A percentile compares a stretch with the other conserved stretches of the same genome.
phyloP scores from a whole-genome alignment of 139 green algal genomes.

The Chlorella vulgaris region DNA sequence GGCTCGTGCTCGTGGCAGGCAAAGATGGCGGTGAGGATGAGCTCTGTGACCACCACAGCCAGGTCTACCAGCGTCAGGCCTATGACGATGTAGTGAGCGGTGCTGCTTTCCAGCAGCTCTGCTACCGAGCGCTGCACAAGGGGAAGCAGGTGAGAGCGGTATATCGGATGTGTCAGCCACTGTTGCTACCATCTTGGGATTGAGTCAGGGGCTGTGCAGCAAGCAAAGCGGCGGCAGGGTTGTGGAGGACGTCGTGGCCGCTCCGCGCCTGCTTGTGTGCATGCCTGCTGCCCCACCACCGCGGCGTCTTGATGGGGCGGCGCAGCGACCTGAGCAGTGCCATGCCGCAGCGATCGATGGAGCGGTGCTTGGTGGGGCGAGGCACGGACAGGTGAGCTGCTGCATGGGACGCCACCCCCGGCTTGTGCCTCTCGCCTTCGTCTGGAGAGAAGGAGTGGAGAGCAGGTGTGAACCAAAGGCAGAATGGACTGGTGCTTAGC shows the following conservation, averaged over 20 bases:
- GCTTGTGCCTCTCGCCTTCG: constrained; percentile 1
- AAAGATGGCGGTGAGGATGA: constrained; percentile 26
- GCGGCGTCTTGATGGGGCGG: background rate
- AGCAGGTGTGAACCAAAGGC: background rate
- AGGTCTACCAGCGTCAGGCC: constrained; percentile 31
- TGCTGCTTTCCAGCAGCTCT: constrained; percentile 13
- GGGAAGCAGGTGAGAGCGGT: background rate
- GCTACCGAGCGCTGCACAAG: background rate
- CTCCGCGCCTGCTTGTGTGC: background rate
- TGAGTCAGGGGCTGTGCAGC: no score
- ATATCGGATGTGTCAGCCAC: no score
- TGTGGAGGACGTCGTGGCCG: no score
- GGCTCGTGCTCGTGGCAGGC: background rate
- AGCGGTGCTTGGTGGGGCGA: background rate
- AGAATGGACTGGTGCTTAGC: background rate
- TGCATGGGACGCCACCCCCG: constrained; percentile 7
- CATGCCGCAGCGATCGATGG: background rate
- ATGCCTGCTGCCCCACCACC: background rate
- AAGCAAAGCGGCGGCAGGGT: no score
- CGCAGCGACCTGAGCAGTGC: background rate
- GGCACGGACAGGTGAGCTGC: background rate
- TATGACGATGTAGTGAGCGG: constrained; percentile 23
- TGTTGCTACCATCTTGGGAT: no score
- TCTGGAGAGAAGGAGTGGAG: background rate
- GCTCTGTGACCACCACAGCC: constrained; percentile 28